Percentiles rank a stretch among this genome's conserved stretches.
These are phyloP conservation scores for Alternaria alternata DNA, from an alignment of 2,329 filamentous ascomycete species.

Conservation along the genomic window DNA sequence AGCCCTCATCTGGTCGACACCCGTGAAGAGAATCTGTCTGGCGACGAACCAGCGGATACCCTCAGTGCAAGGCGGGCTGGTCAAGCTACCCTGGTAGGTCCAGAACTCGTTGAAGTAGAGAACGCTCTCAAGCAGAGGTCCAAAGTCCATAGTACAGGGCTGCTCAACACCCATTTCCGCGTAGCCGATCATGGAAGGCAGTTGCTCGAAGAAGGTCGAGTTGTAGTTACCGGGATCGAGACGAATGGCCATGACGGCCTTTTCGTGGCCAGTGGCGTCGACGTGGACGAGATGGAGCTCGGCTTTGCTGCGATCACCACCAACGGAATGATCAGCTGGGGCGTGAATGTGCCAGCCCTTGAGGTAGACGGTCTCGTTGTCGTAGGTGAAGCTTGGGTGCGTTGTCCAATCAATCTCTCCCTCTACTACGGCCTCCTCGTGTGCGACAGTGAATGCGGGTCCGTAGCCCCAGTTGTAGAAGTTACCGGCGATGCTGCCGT, in stretches of 20 bases:
- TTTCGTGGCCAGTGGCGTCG: slow-evolving; percentile 52
- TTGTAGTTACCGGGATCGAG: slow-evolving; percentile 55
- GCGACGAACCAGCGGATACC: slow-evolving; percentile 58
- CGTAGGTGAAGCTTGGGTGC: slow-evolving; percentile 55
- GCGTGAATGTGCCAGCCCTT: slow-evolving; percentile 62
- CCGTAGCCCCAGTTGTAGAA: slow-evolving; percentile 62
- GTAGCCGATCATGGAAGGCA: slow-evolving; percentile 53
- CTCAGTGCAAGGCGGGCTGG: slow-evolving; percentile 58
- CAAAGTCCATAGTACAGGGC: slow-evolving; percentile 41
- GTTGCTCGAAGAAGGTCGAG: slow-evolving; percentile 54
- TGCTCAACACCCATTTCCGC: slow-evolving; percentile 40
- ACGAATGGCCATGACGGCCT: slow-evolving; percentile 58
- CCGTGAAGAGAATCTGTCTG: slow-evolving; percentile 53
- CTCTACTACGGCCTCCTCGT: slow-evolving; percentile 30
- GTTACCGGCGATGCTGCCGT: slow-evolving; percentile 46
- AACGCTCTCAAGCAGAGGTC: slow-evolving; percentile 49
- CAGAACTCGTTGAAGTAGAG: slow-evolving; percentile 56
- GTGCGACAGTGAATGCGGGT: slow-evolving; percentile 54
- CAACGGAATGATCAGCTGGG: slow-evolving; percentile 60
- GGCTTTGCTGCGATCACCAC: slow-evolving; percentile 54
- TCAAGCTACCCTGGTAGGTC: slow-evolving; percentile 60
- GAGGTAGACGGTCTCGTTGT: slow-evolving; percentile 59
- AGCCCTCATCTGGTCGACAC: slow-evolving; percentile 58
- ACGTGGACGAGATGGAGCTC: slow-evolving; percentile 62
- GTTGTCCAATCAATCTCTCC: slow-evolving; percentile 43